Base-by-base conservation (phyloP, 306 rosid species). In the Rubus idaeus region DNA sequence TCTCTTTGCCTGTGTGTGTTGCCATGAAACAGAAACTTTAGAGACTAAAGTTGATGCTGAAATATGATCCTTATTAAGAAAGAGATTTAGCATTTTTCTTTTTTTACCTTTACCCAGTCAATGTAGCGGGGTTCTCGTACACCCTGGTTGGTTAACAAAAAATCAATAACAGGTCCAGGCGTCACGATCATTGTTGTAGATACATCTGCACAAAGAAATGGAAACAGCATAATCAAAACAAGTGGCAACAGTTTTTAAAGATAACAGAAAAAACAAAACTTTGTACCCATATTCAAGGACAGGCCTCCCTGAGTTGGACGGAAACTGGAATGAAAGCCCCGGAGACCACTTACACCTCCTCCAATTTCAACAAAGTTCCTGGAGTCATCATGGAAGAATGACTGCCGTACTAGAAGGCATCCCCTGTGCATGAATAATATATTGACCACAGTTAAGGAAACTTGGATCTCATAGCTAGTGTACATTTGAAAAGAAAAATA, bases 281-380 rank as follows among this genome's bases (percentile, higher is more conserved):
- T 13, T 63, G 57, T 95, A 95, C 98, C 97, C 96, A 89, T 87
- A 80, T 95, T 95, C 75, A 95, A 89, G 74, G 88, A 83, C 85
- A 95, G 77, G 77, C 98, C 97, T 67, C 81, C 86, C 84, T 87
- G 85, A 12, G 83, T 83, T 8, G 84, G 83, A 66, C 85, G 88
- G 60, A 95, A 92, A 83, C 97, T 92, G 26, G 98, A 93, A 85
- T 95, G 96, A 79, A 90, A 90, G 23, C 97, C 97, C 12, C 85
- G 81, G 49, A 86, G 81, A 79, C 91, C 91, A 39, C 74, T 66
- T 57, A 95, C 92, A 57, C 97, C 97, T 52, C 93, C 97, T 84
- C 97, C 98, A 77, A 95, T 84, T 72, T 90, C 97, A 21, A 71
- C 56, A 78, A 84, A 86, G 86, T 87, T 86, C 67, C 87, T 82